Evolutionary conservation across 768 basidiomycete species (phyloP).

Genomic region (Candolleomyces efflorescens): DNA sequence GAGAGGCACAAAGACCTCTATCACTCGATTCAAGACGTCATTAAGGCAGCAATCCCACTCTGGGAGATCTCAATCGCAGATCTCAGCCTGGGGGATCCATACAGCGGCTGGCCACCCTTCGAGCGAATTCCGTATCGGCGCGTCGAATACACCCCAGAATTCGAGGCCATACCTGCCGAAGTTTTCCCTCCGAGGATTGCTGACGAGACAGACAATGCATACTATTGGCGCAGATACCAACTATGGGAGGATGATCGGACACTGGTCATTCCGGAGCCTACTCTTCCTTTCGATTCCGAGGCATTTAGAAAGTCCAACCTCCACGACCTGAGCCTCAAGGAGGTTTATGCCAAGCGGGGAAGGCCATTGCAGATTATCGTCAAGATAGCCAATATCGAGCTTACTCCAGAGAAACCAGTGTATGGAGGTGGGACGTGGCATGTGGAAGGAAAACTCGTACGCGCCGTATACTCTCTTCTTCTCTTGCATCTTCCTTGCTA

Average conservation of each 20-base stretch:
- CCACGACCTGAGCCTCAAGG: background rate
- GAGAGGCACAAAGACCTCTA: conserved; percentile 18
- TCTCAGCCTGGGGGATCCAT: too few relatives aligned
- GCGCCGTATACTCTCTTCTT: too few relatives aligned
- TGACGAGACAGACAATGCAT: too few relatives aligned
- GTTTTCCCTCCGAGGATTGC: too few relatives aligned
- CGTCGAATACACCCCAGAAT: background rate
- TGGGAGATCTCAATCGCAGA: conserved; percentile 19
- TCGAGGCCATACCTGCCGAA: too few relatives aligned
- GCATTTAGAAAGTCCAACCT: background rate
- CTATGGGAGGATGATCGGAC: background rate
- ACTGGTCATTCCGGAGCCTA: background rate
- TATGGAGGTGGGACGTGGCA: conserved; percentile 16
- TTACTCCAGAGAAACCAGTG: conserved; percentile 14
- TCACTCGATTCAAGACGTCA: conserved; percentile 19
- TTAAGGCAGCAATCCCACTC: conserved; percentile 24
- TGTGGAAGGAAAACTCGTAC: conserved; percentile 15
- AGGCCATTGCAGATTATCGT: conserved; percentile 15
- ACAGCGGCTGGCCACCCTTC: background rate
- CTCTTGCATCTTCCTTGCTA: too few relatives aligned
- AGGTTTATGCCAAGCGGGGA: conserved; percentile 13
- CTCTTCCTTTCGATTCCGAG: too few relatives aligned
- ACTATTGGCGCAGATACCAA: too few relatives aligned
- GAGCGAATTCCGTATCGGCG: background rate
- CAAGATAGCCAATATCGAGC: conserved; percentile 18